These are phyloP conservation scores for Beauveria rudraprayagi DNA, from an alignment of 2,329 filamentous ascomycete species.

Conservation along the genomic window DNA sequence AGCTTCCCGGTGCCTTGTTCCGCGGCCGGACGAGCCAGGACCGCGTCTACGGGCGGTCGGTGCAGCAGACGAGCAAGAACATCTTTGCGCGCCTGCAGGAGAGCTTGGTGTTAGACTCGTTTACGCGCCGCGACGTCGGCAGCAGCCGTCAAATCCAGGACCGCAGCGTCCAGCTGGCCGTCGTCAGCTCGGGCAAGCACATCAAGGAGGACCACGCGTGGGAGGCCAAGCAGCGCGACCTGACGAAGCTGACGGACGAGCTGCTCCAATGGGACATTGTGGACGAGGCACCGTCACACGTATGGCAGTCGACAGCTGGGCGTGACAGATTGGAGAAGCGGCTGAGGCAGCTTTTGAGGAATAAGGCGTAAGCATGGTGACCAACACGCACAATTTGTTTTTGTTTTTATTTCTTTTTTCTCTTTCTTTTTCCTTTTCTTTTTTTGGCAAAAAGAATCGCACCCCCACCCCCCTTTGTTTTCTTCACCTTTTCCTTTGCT, in stretches of 20 bases:
- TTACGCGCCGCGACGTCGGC: slow-evolving; percentile 75
- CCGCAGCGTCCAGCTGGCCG: slow-evolving; percentile 63
- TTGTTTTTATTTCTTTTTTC: too few relatives aligned
- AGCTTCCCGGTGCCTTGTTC: slow-evolving; percentile 73
- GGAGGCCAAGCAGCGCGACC: slow-evolving; percentile 77
- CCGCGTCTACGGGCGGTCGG: slow-evolving; percentile 71
- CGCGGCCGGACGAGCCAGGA: slow-evolving; percentile 72
- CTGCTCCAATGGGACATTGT: slow-evolving; percentile 82
- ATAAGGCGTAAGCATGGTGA: slow-evolving; percentile 11
- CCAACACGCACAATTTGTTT: not conserved
- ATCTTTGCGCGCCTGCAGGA: slow-evolving; percentile 92
- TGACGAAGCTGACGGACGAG: slow-evolving; percentile 72
- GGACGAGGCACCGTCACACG: slow-evolving; percentile 71
- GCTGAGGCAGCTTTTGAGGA: slow-evolving; percentile 56
- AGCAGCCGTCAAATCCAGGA: slow-evolving; percentile 74
- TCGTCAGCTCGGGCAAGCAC: slow-evolving; percentile 75
- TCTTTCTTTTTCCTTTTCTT: too few relatives aligned
- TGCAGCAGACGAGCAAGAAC: slow-evolving; percentile 72
- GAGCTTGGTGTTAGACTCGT: slow-evolving; percentile 74
- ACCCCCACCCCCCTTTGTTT: too few relatives aligned
- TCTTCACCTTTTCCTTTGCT: too few relatives aligned
- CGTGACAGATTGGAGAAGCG: slow-evolving; percentile 70
- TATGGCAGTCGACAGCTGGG: slow-evolving; percentile 73
- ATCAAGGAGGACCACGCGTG: slow-evolving; percentile 61
- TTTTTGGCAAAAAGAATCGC: too few relatives aligned